These are phyloP conservation scores for Flueggea neowawraea DNA, from an alignment of 441 rosid genomes.

Conservation along the genomic window DNA sequence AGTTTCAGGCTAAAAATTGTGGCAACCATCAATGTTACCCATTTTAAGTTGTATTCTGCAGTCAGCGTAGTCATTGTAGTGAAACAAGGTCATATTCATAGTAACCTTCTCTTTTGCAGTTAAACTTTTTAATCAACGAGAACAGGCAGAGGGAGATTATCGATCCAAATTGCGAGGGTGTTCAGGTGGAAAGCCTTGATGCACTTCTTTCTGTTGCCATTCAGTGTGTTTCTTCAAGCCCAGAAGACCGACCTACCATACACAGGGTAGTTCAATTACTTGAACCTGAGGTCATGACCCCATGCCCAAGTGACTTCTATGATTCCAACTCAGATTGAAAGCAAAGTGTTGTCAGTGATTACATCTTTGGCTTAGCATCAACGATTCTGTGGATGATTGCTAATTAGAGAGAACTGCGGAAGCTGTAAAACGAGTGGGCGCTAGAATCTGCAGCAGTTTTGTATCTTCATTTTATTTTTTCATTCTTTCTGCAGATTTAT, in stretches of 20 bases:
- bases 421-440: slow-evolving; percentile 19
- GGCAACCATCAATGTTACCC: no score
- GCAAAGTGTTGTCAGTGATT: slow-evolving; percentile 13
- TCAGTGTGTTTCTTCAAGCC: slow-evolving; percentile 75
- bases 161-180: slow-evolving; percentile 81
- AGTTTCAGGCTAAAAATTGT: no score
- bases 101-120: slow-evolving; percentile 47
- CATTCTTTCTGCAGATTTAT: slow-evolving; percentile 42
- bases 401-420: slow-evolving; percentile 6
- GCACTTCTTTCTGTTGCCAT: slow-evolving; percentile 82
- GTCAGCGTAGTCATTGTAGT: not conserved
- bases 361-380: slow-evolving; percentile 5
- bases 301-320: slow-evolving; percentile 94
- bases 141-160: slow-evolving; percentile 69
- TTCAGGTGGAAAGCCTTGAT: slow-evolving; percentile 75
- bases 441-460: slow-evolving; percentile 29
- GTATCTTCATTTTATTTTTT: slow-evolving; percentile 26
- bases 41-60: no score
- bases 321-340: slow-evolving; percentile 77
- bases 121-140: slow-evolving; percentile 70
- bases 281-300: slow-evolving; percentile 98
- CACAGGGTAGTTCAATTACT: slow-evolving; percentile 93
- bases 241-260: slow-evolving; percentile 97
- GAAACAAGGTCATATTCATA: slow-evolving; percentile 5
- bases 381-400: slow-evolving; percentile 9